Evolutionary conservation across 192 early-diverging fungal genomes (phyloP).

Genomic region (Chytriomyces confervae): DNA sequence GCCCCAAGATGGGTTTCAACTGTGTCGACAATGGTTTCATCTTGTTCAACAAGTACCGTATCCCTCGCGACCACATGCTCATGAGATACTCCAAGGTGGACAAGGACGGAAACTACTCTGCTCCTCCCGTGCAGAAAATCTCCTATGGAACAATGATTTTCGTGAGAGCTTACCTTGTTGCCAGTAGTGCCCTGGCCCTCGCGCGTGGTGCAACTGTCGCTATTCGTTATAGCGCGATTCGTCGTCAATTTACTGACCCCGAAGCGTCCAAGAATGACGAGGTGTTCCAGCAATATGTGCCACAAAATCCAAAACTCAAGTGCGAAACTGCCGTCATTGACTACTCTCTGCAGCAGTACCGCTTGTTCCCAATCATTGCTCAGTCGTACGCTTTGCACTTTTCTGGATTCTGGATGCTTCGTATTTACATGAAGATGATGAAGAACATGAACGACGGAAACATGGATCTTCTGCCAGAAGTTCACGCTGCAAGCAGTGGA

Average conservation of each 20-base stretch:
- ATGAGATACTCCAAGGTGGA: slow-evolving; percentile 76
- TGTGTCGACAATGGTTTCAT: slow-evolving; percentile 86
- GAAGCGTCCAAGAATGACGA: slow-evolving; percentile 48
- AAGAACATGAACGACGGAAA: slow-evolving; percentile 64
- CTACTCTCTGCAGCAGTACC: slow-evolving; percentile 92
- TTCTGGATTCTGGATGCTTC: slow-evolving; percentile 80
- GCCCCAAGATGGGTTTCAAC: slow-evolving; percentile 89
- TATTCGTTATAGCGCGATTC: slow-evolving; percentile 87
- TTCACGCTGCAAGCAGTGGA: slow-evolving; percentile 89
- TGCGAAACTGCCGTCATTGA: slow-evolving; percentile 88
- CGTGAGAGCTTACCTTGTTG: slow-evolving; percentile 78
- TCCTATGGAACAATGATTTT: slow-evolving; percentile 87
- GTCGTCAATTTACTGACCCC: slow-evolving; percentile 81
- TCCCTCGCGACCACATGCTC: slow-evolving; percentile 79
- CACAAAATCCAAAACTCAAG: slow-evolving; percentile 8
- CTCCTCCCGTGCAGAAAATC: slow-evolving; percentile 75
- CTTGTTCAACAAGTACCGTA: slow-evolving; percentile 79
- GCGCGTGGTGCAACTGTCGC: slow-evolving; percentile 78
- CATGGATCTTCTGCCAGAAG: slow-evolving; percentile 57
- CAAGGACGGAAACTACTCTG: slow-evolving; percentile 71
- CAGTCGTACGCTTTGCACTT: slow-evolving; percentile 91
- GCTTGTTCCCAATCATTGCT: slow-evolving; percentile 89
- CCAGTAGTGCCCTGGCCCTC: slow-evolving; percentile 39
- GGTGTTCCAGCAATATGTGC: slow-evolving; percentile 17
- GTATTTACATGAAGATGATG: slow-evolving; percentile 82